phyloP scores from a whole-genome alignment of 164 flowering plant genomes.

The Vitis rotundifolia region DNA sequence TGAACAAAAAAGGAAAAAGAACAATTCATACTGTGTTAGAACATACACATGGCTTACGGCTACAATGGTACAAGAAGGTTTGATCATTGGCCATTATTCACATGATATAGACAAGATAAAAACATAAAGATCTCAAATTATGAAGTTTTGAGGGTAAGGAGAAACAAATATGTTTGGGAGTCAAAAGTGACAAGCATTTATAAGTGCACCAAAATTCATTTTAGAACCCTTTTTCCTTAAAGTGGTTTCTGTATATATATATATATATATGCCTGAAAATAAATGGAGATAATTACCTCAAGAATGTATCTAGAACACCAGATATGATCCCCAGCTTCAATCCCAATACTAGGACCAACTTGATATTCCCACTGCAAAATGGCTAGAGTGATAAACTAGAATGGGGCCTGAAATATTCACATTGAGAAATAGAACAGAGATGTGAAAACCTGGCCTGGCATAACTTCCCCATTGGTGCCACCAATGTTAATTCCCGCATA shows the following conservation, averaged over 20 bases:
- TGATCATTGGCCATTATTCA: no score
- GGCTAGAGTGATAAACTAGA: background rate
- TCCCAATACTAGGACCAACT: slow-evolving; percentile 99
- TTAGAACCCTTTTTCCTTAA: no score
- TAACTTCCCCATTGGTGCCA: slow-evolving; percentile 98
- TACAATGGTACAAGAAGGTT: background rate
- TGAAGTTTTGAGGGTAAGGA: no score
- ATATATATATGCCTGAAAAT: background rate
- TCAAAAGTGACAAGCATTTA: no score
- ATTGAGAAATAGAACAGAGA: slow-evolving; percentile 11
- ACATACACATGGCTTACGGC: background rate
- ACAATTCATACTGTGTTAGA: background rate
- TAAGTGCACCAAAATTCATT: no score
- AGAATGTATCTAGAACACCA: slow-evolving; percentile 95
- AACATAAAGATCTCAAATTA: background rate
- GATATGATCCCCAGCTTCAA: slow-evolving; percentile 92
- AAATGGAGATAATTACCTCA: slow-evolving; percentile 55
- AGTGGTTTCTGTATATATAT: no score
- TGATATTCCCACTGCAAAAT: slow-evolving; percentile 92
- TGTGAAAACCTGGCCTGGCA: slow-evolving; percentile 94
- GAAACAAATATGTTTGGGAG: no score
- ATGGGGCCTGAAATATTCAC: no score
- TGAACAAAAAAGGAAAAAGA: slow-evolving; percentile 7
- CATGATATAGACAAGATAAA: no score
- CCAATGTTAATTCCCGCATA: slow-evolving; percentile 95